Conservation (phyloP, 306 rosid species). For the Sophora flavescens region DNA sequence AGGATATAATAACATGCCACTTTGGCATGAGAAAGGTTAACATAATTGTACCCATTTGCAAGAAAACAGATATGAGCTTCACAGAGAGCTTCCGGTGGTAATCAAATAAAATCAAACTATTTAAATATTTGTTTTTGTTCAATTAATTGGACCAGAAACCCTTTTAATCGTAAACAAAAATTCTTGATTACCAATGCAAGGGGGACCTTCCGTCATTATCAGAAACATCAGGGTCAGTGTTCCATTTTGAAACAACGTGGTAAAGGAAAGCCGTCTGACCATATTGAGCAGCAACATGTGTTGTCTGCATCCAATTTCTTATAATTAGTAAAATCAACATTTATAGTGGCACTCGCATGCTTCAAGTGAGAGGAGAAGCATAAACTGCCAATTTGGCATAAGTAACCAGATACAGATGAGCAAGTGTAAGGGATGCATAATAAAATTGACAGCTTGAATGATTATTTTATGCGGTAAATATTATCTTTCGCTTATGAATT, state of each 20-base stretch:
- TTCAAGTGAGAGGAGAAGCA: constrained; percentile 9
- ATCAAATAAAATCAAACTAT: too few species aligned
- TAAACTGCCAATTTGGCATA: background rate
- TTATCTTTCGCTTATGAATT: background rate
- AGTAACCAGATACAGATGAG: constrained; percentile 10
- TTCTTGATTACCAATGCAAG: constrained; percentile 79
- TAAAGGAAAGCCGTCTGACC: constrained; percentile 98
- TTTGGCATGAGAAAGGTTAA: too few species aligned
- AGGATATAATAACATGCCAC: too few species aligned
- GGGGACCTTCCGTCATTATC: constrained; percentile 97
- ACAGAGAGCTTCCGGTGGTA: too few species aligned
- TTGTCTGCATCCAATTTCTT: constrained; percentile 63
- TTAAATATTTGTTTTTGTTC: too few species aligned
- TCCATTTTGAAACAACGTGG: constrained; percentile 92
- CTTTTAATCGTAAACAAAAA: too few species aligned
- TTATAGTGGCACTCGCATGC: background rate
- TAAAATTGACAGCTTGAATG: background rate
- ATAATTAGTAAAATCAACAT: constrained; percentile 36
- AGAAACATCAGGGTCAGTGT: constrained; percentile 94
- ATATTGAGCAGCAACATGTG: constrained; percentile 95
- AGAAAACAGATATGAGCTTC: too few species aligned
- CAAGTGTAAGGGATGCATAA: background rate
- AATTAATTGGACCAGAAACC: too few species aligned
- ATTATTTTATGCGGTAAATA: background rate
- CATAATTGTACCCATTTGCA: too few species aligned